Percentiles rank a stretch among this genome's conserved stretches.
phyloP scores from a whole-genome alignment of 768 basidiomycete genomes.

The Tulasnella sp. region DNA sequence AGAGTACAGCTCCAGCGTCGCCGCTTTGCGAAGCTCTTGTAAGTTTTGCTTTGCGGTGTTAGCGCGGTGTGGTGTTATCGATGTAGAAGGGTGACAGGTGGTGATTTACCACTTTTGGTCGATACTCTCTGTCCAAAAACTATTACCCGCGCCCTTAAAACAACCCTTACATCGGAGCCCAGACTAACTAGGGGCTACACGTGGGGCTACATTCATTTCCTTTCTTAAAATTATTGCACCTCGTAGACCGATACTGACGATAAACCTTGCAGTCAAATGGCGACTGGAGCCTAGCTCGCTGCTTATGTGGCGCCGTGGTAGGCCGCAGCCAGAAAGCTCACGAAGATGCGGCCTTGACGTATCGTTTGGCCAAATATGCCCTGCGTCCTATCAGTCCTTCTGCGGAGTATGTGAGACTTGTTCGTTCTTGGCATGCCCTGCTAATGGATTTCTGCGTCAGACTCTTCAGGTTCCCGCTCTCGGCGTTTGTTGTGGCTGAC shows the following conservation, averaged over 20 bases:
- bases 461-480: slow-evolving; percentile 43
- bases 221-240: slow-evolving; percentile 10
- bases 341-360: slow-evolving; percentile 33
- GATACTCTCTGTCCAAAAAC: no score
- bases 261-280: slow-evolving; percentile 38
- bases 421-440: not conserved
- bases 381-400: slow-evolving; percentile 54
- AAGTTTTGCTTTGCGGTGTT: slow-evolving; percentile 35
- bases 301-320: slow-evolving; percentile 71
- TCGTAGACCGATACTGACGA: slow-evolving; percentile 20
- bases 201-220: slow-evolving; percentile 52
- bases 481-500: slow-evolving; percentile 83
- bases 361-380: slow-evolving; percentile 73
- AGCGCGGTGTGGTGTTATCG: not conserved
- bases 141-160: no score
- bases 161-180: no score
- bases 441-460: slow-evolving; percentile 17
- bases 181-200: slow-evolving; percentile 97
- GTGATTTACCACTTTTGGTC: slow-evolving; percentile 43
- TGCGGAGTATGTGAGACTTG: slow-evolving; percentile 41
- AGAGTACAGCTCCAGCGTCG: slow-evolving; percentile 10
- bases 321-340: slow-evolving; percentile 51
- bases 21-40: slow-evolving; percentile 40
- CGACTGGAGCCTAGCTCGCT: slow-evolving; percentile 54
- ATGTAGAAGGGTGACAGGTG: slow-evolving; percentile 9